These are phyloP conservation scores for Aleurites moluccanus DNA, from an alignment of 441 rosid genomes.

Conservation along the genomic window DNA sequence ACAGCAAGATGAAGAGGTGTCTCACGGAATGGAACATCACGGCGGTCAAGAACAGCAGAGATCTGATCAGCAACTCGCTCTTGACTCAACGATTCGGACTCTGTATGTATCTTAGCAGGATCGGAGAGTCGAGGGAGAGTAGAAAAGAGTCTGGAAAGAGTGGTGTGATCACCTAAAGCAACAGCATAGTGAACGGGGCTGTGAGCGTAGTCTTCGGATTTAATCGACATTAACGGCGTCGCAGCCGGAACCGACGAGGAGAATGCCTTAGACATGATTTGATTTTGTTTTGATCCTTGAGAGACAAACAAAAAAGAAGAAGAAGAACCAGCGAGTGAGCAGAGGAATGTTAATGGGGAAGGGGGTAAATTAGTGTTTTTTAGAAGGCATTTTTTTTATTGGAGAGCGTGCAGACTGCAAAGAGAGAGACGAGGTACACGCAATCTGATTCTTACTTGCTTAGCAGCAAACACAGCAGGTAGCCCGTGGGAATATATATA, in stretches of 20 bases:
- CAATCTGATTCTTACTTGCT: slow-evolving; percentile 20
- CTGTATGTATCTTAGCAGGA: slow-evolving; percentile 56
- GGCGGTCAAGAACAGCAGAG: slow-evolving; percentile 66
- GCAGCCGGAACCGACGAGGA: slow-evolving; percentile 26
- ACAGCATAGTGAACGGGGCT: slow-evolving; percentile 84
- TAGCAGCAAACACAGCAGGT: neutral
- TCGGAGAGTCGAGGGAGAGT: slow-evolving; percentile 68
- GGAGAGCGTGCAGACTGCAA: slow-evolving; percentile 15
- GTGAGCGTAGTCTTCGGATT: slow-evolving; percentile 64
- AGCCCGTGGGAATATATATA: neutral
- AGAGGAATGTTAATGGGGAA: neutral
- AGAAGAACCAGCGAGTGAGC: neutral
- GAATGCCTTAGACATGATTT: slow-evolving; percentile 18
- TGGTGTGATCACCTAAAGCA: slow-evolving; percentile 57
- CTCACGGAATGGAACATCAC: slow-evolving; percentile 77
- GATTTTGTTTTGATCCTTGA: neutral
- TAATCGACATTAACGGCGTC: slow-evolving; percentile 43
- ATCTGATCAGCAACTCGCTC: slow-evolving; percentile 65
- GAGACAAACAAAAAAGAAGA: neutral
- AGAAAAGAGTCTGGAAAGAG: slow-evolving; percentile 55
- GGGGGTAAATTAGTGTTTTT: neutral
- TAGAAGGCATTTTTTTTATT: neutral
- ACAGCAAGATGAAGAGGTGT: slow-evolving; percentile 93
- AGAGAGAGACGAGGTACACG: slow-evolving; percentile 14
- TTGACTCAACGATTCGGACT: slow-evolving; percentile 57